Evolutionary conservation across 148 eudicot genomes (phyloP).

Genomic region (Silene latifolia): DNA sequence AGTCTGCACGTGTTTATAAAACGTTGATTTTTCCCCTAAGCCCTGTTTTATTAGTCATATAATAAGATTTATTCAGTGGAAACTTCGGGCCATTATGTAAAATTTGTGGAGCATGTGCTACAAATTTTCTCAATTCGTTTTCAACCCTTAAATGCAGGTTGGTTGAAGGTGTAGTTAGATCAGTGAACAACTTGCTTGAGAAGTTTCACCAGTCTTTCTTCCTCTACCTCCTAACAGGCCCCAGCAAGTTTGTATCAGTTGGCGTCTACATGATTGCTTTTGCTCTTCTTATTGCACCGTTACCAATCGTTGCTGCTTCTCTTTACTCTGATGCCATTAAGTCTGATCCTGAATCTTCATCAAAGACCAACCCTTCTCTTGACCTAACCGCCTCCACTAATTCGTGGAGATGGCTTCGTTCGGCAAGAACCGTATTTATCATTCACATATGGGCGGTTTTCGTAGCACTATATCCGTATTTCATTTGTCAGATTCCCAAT

Average conservation of each 20-base stretch:
- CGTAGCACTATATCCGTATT: slow-evolving; percentile 64
- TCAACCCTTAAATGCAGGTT: slow-evolving; percentile 49
- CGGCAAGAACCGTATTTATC: slow-evolving; percentile 65
- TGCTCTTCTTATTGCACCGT: slow-evolving; percentile 83
- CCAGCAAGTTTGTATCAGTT: slow-evolving; percentile 87
- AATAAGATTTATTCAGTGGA: background rate
- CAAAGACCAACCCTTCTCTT: slow-evolving; percentile 19
- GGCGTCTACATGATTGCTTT: slow-evolving; percentile 98
- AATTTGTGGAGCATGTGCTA: slow-evolving; percentile 3
- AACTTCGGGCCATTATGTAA: background rate
- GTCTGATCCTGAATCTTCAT: slow-evolving; percentile 22
- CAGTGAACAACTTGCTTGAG: slow-evolving; percentile 93
- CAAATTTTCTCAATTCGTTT: slow-evolving; percentile 12
- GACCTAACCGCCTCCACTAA: slow-evolving; percentile 19
- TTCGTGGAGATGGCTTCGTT: slow-evolving; percentile 87
- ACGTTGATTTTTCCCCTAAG: background rate
- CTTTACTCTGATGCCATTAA: slow-evolving; percentile 66
- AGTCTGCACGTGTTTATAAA: background rate
- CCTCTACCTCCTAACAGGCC: slow-evolving; percentile 75
- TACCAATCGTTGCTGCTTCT: slow-evolving; percentile 85
- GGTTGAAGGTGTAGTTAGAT: slow-evolving; percentile 76
- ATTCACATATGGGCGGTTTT: slow-evolving; percentile 70
- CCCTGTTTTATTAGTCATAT: background rate
- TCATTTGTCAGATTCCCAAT: slow-evolving; percentile 51
- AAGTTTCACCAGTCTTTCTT: slow-evolving; percentile 98